Percentiles rank a stretch among this genome's conserved stretches.
These are phyloP conservation scores for Cylindrotheca fusiformis DNA, from an alignment of 108 stramenopile genomes.

Conservation along the genomic window DNA sequence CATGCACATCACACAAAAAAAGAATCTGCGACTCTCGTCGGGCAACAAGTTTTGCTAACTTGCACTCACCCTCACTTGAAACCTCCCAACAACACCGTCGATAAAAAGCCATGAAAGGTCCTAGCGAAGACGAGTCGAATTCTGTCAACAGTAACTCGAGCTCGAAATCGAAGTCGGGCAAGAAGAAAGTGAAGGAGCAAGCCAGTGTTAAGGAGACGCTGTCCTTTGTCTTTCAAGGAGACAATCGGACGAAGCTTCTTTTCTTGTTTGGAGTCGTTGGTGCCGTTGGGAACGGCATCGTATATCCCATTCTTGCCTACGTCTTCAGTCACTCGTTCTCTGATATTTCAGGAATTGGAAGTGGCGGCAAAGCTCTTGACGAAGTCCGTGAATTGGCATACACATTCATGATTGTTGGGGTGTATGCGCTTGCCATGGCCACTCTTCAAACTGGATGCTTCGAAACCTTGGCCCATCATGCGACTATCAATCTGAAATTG, in stretches of 20 bases:
- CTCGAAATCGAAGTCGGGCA: too few species aligned
- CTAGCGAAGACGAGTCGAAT: too few species aligned
- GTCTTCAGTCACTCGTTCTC: conserved; percentile 52
- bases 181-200: conserved; percentile 9
- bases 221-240: conserved; percentile 24
- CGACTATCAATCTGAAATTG: conserved; percentile 21
- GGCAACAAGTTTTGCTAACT: too few species aligned
- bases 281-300: conserved; percentile 42
- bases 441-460: conserved; percentile 17
- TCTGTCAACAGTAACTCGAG: too few species aligned
- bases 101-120: too few species aligned
- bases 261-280: conserved; percentile 34
- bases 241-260: conserved; percentile 14
- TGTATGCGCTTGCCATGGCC: conserved; percentile 45
- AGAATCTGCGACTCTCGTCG: too few species aligned
- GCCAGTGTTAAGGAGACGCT: conserved; percentile 36
- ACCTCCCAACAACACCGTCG: too few species aligned
- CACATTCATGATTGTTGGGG: conserved; percentile 52
- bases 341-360: conserved; percentile 22
- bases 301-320: conserved; percentile 59
- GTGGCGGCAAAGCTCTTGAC: conserved; percentile 20
- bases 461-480: conserved; percentile 32
- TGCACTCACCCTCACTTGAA: too few species aligned
- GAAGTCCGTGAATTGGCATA: conserved; percentile 20
- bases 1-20: too few species aligned